A percentile compares a stretch with the other conserved stretches of the same genome.
Evolutionary conservation across 2,329 filamentous ascomycete genomes (phyloP).

Genomic region (Paecilomyces niveus): DNA sequence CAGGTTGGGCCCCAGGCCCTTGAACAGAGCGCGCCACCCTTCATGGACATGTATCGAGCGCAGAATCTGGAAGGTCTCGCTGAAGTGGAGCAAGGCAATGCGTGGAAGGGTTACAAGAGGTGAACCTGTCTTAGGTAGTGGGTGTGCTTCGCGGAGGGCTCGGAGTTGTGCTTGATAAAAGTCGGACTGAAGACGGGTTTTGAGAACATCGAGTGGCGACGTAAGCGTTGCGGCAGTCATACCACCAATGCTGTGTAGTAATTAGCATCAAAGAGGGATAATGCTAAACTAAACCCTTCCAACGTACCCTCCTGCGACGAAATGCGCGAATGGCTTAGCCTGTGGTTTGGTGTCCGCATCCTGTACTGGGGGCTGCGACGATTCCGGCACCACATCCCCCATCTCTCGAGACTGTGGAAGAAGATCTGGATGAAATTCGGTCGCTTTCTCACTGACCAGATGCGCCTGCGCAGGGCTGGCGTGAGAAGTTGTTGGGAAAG

Average conservation of each 20-base stretch:
- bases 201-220: constrained; percentile 86
- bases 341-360: constrained; percentile 30
- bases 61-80: constrained; percentile 81
- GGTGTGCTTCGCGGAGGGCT: constrained; percentile 56
- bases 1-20: constrained; percentile 84
- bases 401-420: constrained; percentile 29
- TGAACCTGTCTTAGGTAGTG: constrained; percentile 43
- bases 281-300: not conserved
- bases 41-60: constrained; percentile 71
- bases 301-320: constrained; percentile 76
- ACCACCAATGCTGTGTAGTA: constrained; percentile 61
- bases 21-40: constrained; percentile 83
- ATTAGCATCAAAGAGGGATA: not conserved
- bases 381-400: constrained; percentile 27
- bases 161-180: constrained; percentile 80
- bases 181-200: constrained; percentile 87
- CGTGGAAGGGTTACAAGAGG: constrained; percentile 57
- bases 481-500: constrained; percentile 14
- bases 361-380: constrained; percentile 11
- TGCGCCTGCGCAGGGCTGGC: constrained; percentile 20
- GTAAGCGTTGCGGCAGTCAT: constrained; percentile 92
- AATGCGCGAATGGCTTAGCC: constrained; percentile 80
- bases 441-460: constrained; percentile 10
- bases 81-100: constrained; percentile 65
- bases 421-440: constrained; percentile 9